Evolutionary conservation across 257 asterid genomes (phyloP).

Genomic region (Rauvolfia tetraphylla): DNA sequence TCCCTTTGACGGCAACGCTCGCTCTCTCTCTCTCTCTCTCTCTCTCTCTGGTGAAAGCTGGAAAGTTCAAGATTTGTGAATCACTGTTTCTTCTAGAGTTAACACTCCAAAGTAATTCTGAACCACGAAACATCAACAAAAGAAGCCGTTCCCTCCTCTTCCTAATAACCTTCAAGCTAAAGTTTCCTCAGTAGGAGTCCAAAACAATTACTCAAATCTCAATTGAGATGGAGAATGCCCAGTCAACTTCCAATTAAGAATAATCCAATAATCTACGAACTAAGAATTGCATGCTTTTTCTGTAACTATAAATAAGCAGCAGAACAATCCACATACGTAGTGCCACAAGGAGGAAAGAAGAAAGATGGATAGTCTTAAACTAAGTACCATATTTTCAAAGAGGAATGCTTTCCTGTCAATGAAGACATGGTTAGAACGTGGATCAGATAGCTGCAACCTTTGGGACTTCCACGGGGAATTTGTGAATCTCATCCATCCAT

Average conservation of each 20-base stretch:
- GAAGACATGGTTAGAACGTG: not conserved
- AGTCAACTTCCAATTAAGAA: not conserved
- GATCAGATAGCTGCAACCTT: constrained; percentile 23
- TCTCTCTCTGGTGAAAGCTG: too few species aligned
- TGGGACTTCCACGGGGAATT: constrained; percentile 41
- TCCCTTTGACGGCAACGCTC: too few species aligned
- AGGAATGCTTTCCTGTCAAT: not conserved
- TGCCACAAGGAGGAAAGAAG: not conserved
- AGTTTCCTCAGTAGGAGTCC: not conserved
- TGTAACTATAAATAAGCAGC: not conserved
- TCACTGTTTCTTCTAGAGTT: not conserved
- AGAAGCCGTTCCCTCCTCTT: not conserved
- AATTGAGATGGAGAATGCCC: not conserved
- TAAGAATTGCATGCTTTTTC: not conserved
- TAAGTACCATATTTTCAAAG: not conserved
- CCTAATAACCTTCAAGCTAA: too few species aligned
- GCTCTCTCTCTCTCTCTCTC: too few species aligned
- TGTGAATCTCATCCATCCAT: constrained; percentile 37
- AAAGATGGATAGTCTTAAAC: not conserved
- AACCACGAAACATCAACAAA: not conserved
- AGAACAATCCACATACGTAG: not conserved
- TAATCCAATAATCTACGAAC: not conserved
- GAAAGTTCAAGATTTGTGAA: too few species aligned
- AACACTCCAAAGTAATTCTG: not conserved
- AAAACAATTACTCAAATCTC: not conserved